Conservation (phyloP, 2,329 filamentous ascomycete genomes). For the Passalora sequoiae region DNA sequence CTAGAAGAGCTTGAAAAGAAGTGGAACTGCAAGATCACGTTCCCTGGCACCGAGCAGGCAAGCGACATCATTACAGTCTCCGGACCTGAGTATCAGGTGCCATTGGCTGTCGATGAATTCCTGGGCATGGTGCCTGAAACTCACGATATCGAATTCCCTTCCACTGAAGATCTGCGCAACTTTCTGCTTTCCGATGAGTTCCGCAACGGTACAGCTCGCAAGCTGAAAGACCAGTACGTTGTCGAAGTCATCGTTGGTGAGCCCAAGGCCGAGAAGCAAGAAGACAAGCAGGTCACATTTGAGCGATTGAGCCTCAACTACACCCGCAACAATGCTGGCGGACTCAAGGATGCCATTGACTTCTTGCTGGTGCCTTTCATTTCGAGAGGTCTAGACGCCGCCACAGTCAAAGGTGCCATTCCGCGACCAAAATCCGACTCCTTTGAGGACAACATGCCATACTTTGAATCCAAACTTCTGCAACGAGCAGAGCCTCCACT, state of each 20-base stretch:
- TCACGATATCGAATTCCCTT: slow-evolving; percentile 81
- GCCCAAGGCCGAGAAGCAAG: slow-evolving; percentile 40
- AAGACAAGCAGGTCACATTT: slow-evolving; percentile 38
- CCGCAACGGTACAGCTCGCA: slow-evolving; percentile 69
- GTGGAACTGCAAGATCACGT: slow-evolving; percentile 99
- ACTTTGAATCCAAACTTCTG: slow-evolving; percentile 93
- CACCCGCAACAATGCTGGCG: slow-evolving; percentile 94
- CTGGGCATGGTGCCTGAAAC: slow-evolving; percentile 96
- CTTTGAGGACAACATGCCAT: slow-evolving; percentile 93
- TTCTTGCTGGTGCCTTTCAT: slow-evolving; percentile 83
- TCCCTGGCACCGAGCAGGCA: slow-evolving; percentile 93
- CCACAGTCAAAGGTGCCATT: slow-evolving; percentile 85
- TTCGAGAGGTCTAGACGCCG: slow-evolving; percentile 80
- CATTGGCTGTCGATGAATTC: slow-evolving; percentile 92
- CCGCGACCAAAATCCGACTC: slow-evolving; percentile 98
- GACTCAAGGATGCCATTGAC: slow-evolving; percentile 91
- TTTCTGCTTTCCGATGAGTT: slow-evolving; percentile 81
- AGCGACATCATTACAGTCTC: slow-evolving; percentile 95
- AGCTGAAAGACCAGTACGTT: slow-evolving; percentile 86
- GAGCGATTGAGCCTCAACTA: slow-evolving; percentile 56
- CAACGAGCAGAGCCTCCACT: slow-evolving; percentile 79
- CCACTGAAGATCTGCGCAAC: slow-evolving; percentile 67
- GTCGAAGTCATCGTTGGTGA: slow-evolving; percentile 73
- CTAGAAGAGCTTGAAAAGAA: slow-evolving; percentile 97
- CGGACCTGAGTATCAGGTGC: slow-evolving; percentile 96